Conservation (phyloP, 2,329 filamentous ascomycete genomes). For the Penicillium frequentans region DNA sequence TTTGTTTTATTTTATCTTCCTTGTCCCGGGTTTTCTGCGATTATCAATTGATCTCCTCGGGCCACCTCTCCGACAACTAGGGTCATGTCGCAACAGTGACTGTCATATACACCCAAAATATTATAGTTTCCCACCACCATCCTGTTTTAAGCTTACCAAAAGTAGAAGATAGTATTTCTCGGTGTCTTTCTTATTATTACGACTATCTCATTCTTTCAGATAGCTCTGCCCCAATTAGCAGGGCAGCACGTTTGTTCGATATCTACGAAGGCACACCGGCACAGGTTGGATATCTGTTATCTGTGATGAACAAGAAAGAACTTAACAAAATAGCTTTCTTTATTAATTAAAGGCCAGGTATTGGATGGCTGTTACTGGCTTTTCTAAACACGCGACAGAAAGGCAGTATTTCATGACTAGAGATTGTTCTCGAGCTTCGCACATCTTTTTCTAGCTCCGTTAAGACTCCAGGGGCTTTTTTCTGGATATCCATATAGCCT, state of each 20-base stretch:
- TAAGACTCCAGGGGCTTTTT: neutral
- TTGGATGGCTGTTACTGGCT: neutral
- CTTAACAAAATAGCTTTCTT: neutral
- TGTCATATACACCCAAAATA: neutral
- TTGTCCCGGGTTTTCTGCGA: neutral
- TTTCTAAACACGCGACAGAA: neutral
- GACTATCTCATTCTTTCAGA: neutral
- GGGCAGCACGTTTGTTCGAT: neutral
- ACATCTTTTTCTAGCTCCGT: neutral
- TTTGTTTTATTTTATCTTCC: neutral
- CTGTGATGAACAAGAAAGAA: neutral
- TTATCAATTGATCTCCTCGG: slow-evolving; percentile 16
- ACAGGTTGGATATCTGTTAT: neutral
- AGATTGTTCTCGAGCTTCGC: neutral
- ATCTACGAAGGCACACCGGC: neutral
- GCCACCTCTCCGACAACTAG: slow-evolving; percentile 2
- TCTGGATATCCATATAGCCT: neutral
- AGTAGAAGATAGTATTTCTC: neutral
- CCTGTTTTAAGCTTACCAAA: neutral
- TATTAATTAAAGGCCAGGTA: neutral
- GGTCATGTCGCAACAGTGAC: slow-evolving; percentile 7
- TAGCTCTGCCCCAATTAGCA: neutral
- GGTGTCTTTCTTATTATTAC: neutral
- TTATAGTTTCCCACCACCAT: slow-evolving; percentile 9
- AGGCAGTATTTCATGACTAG: neutral